These are phyloP conservation scores for Polychaeton citri DNA, from an alignment of 2,329 filamentous ascomycete species.

Conservation along the genomic window DNA sequence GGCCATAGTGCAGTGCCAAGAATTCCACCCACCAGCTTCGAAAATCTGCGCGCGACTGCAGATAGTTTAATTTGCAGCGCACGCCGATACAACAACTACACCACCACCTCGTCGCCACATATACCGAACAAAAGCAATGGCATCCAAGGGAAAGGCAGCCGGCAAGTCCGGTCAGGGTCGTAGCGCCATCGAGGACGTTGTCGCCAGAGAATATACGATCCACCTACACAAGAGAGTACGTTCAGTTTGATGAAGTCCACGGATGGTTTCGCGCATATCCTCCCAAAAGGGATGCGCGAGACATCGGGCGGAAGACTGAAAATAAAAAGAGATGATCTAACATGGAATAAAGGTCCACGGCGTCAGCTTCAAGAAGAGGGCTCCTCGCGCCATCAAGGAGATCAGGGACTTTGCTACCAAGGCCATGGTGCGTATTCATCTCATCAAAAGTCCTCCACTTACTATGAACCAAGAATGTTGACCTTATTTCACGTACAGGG, in stretches of 20 bases:
- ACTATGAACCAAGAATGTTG: too few relatives aligned
- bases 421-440: constrained; percentile 76
- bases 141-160: constrained; percentile 43
- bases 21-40: constrained; percentile 2
- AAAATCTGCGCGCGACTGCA: not conserved
- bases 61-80: too few relatives aligned
- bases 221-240: constrained; percentile 99
- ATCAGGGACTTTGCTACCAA: constrained; percentile 86
- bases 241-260: constrained; percentile 63
- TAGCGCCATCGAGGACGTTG: constrained; percentile 97
- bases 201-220: constrained; percentile 99
- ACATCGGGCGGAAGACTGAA: constrained; percentile 58
- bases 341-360: constrained; percentile 64
- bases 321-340: constrained; percentile 24
- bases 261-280: constrained; percentile 32
- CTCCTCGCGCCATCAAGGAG: constrained; percentile 98
- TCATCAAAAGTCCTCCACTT: too few relatives aligned
- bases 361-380: constrained; percentile 98
- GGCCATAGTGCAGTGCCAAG: too few relatives aligned
- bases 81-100: not conserved
- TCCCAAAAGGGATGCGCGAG: constrained; percentile 10
- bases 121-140: constrained; percentile 27
- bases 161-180: constrained; percentile 55
- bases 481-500: constrained; percentile 44
- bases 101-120: constrained; percentile 1